Evolutionary conservation across 2,329 filamentous ascomycete genomes (phyloP).

Genomic region (Colletotrichum phormii): DNA sequence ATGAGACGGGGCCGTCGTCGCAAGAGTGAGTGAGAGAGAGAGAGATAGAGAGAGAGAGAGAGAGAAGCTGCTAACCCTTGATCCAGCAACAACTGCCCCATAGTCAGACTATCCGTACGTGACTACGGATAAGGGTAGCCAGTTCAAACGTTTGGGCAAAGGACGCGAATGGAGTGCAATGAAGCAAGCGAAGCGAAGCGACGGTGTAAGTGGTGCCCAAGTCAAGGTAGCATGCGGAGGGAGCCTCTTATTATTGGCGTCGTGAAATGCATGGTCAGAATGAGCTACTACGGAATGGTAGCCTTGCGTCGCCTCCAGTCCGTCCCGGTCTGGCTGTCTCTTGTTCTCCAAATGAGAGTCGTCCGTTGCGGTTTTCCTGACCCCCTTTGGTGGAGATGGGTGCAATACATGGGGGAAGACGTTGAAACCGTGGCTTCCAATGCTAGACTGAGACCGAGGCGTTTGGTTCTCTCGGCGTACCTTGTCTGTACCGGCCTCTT

Average conservation of each 20-base stretch:
- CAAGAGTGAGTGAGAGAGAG: background rate
- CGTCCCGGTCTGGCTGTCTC: background rate
- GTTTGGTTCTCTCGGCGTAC: background rate
- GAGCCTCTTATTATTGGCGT: background rate
- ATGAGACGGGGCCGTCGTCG: background rate
- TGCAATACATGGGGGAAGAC: background rate
- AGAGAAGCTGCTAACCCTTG: background rate
- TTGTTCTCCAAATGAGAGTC: background rate
- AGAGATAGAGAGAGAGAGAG: background rate
- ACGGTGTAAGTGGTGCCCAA: slow-evolving; percentile 23
- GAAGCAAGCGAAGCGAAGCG: slow-evolving; percentile 24
- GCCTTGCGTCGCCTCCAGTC: slow-evolving; percentile 11
- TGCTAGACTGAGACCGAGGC: background rate
- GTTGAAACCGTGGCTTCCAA: background rate
- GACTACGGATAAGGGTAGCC: background rate
- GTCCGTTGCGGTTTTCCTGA: background rate
- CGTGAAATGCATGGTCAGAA: background rate
- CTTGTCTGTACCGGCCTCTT: background rate
- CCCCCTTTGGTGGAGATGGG: background rate
- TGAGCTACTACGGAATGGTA: background rate
- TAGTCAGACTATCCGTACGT: background rate
- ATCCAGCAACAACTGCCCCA: background rate
- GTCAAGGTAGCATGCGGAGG: background rate
- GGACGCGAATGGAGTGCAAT: background rate
- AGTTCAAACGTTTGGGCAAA: background rate